Conservation (phyloP, 2,329 filamentous ascomycete genomes). For the Leptographium galeiforme region DNA sequence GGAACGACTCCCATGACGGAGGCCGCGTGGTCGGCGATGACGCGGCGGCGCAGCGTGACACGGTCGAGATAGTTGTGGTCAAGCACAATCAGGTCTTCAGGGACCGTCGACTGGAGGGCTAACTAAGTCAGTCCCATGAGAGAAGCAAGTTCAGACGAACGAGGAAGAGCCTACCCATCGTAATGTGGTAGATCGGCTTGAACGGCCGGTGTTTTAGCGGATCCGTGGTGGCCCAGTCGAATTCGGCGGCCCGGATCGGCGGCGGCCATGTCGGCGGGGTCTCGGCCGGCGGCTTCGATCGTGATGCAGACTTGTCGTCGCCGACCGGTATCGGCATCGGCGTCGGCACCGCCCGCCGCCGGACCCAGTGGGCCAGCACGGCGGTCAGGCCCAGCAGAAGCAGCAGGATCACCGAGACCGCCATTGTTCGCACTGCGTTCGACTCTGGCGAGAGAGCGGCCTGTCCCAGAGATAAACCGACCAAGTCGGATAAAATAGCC, state of each 20-base stretch:
- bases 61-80: conserved; percentile 35
- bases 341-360: background rate
- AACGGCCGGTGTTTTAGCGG: conserved; percentile 32
- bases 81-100: conserved; percentile 38
- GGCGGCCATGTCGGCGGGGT: background rate
- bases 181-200: conserved; percentile 39
- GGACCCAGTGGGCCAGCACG: background rate
- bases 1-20: conserved; percentile 29
- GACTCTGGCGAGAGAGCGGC: no score
- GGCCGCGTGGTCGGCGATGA: conserved; percentile 24
- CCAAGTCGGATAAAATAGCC: no score
- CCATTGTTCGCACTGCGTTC: no score
- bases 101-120: conserved; percentile 28
- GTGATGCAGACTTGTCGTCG: background rate
- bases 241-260: conserved; percentile 13
- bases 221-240: conserved; percentile 25
- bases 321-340: background rate
- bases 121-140: background rate
- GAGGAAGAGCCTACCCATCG: conserved; percentile 30
- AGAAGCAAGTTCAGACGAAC: background rate
- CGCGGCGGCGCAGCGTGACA: conserved; percentile 24
- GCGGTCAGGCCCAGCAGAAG: background rate
- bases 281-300: background rate
- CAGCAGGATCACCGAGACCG: background rate
- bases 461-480: no score